These are phyloP conservation scores for Fusarium illudens DNA, from an alignment of 2,329 filamentous ascomycete genomes.

Conservation along the genomic window DNA sequence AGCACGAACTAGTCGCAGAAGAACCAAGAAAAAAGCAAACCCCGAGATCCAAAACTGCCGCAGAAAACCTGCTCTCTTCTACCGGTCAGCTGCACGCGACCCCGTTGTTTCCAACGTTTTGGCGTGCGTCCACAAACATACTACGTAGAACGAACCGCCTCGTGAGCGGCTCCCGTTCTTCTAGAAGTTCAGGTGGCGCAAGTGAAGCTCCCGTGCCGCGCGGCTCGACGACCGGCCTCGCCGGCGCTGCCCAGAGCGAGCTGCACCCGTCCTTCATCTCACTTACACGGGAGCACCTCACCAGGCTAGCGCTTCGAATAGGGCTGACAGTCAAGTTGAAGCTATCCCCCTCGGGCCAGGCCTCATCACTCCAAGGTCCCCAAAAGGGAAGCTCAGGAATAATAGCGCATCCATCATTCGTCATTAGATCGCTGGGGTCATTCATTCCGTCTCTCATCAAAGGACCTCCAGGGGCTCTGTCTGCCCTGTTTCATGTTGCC, in stretches of 20 bases:
- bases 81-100: not conserved
- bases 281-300: constrained; percentile 7
- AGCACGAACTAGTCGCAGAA: not conserved
- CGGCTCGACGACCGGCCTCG: constrained; percentile 14
- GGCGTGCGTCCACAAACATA: not conserved
- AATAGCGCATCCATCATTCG: not conserved
- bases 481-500: constrained; percentile 35
- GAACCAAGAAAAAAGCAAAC: constrained; percentile 12
- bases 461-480: constrained; percentile 23
- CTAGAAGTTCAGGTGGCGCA: constrained; percentile 30
- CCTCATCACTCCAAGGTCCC: not conserved
- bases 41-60: constrained; percentile 11
- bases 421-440: constrained; percentile 5
- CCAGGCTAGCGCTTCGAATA: constrained; percentile 8
- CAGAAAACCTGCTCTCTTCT: constrained; percentile 8
- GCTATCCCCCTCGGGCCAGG: not conserved
- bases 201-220: constrained; percentile 10
- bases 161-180: constrained; percentile 13
- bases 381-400: constrained; percentile 9
- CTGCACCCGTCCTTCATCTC: constrained; percentile 27
- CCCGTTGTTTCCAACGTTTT: constrained; percentile 10
- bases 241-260: constrained; percentile 1
- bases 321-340: constrained; percentile 22
- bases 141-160: not conserved
- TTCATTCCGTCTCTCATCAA: constrained; percentile 4